phyloP scores from a whole-genome alignment of 345 rosid species.

The Passiflora organensis region DNA sequence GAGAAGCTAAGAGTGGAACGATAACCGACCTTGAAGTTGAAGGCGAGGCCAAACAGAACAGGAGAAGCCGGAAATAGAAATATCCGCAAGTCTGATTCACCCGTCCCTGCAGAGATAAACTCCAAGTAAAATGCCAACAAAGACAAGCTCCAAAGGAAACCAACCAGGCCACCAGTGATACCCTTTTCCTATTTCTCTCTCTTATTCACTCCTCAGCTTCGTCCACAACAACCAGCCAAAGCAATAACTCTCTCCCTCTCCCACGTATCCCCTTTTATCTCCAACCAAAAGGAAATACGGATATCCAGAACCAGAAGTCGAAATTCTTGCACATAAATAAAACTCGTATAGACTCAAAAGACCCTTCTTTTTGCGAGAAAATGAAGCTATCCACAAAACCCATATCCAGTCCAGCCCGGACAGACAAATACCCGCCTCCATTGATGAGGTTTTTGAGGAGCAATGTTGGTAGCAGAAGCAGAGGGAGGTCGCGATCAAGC shows the following conservation, averaged over 20 bases:
- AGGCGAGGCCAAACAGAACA: slow-evolving; percentile 30
- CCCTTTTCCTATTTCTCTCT: slow-evolving; percentile 10
- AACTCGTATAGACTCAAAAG: no score
- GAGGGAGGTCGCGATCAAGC: slow-evolving; percentile 75
- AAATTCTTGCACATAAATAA: no score
- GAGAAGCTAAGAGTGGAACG: no score
- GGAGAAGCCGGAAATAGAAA: slow-evolving; percentile 17
- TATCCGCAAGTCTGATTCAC: slow-evolving; percentile 26
- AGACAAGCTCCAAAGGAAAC: neutral
- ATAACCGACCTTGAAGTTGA: no score
- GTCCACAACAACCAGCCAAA: neutral
- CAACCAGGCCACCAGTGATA: slow-evolving; percentile 9
- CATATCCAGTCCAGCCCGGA: slow-evolving; percentile 82
- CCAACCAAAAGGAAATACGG: neutral
- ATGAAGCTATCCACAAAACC: slow-evolving; percentile 70
- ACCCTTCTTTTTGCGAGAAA: neutral
- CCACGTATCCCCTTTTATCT: neutral
- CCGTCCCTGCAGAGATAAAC: slow-evolving; percentile 38
- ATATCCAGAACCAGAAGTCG: no score
- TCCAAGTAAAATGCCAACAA: neutral
- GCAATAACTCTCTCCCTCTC: slow-evolving; percentile 2
- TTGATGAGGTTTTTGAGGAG: slow-evolving; percentile 74
- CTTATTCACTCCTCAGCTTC: neutral
- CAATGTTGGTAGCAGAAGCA: slow-evolving; percentile 62
- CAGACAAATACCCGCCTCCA: slow-evolving; percentile 79